Evolutionary conservation across 2,329 filamentous ascomycete genomes (phyloP), one percentile per base, ranked within the genome.

Genomic region (Torrubiellomyces zombiae): DNA sequence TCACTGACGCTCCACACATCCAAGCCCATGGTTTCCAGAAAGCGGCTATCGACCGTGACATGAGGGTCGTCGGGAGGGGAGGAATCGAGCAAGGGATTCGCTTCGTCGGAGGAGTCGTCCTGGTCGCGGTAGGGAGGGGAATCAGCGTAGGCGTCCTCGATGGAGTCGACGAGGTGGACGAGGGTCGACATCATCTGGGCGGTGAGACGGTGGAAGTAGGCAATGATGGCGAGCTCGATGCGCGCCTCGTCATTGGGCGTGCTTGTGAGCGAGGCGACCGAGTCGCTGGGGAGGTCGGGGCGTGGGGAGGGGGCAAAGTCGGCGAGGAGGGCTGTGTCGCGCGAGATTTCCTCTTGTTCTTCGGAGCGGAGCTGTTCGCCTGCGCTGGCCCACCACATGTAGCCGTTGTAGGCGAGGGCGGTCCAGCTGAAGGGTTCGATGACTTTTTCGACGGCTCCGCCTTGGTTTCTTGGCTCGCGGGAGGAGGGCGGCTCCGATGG

Each of bases 321-420:
- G 1, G 60, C 60, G 4, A 75, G 55, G 4, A 75, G 56, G 3
- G 58, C 48, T 6, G 58, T 54, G 38, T 75, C 71, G 22, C 56
- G 58, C 22, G 54, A 58, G 24, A 51, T 45, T 37, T 71, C 67
- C 35, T 75, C 69, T 12, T 65, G 59, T 33, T 73, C 64, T 26
- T 69, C 65, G 24, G 66, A 58, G 11, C 64, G 59, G 6, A 65
- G 55, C 46, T 75, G 67, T 49, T 89, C 80, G 29, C 79, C 80
- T 0, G 80, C 78, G 10, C 75, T 81, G 3, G 80, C 79, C 80
- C 81, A 89, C 80, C 80, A 89, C 66, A 86, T 81, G 55, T 86
- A 85, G 14, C 76, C 74, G 27, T 67, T 70, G 50, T 86, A 89
- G 5, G 80, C 80, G 14, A 86, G 63, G 1, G 75, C 71, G 1